Evolutionary conservation across 441 rosid genomes (phyloP), one percentile per base, ranked within the genome.

Genomic region (Erodium moschatum): DNA sequence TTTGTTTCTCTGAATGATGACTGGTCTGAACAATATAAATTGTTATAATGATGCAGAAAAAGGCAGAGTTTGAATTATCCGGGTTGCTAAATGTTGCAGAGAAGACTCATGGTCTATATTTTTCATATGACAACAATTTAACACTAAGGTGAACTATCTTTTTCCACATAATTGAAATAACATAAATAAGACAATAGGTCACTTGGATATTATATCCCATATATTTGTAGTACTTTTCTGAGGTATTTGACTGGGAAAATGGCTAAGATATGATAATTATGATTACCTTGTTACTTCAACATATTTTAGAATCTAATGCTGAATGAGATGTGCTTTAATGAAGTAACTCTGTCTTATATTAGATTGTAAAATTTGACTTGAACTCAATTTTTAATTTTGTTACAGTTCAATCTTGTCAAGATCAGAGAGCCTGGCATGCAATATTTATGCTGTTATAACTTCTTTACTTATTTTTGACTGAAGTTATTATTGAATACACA

Each of bases 91-190:
- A 54, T 40, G 64, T 81, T 65, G 88, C 91, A 1, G 96, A 91
- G 78, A 73, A 58, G 75, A 89, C 93, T 69, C 64, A 78, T 60
- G 99, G 97, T 77, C 88, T 94, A 67, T 88, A 74, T 76, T 91
- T 91, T 81, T 91, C 99, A 18, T 94, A 94, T 69, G 88, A 91
- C 67, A 74, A 84, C 74, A 94, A 94, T 81, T 79, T 94, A 76
- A 94, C 97, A 0, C 78, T 94, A 70, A 91, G 99, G 99, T 94
- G 72, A 78, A 64, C 9, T 20, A 15, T 56, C 40, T 11, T 29
- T 67, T 63, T 40, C 38, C 4, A 33, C 38, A 33, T 33, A 5
- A 33, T 33, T 33, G 38, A 33, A 33, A 33, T 33, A 33, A 33
- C 38, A 33, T 33, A 33, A 33, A 33, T 33, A 33, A 33, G 38